Evolutionary conservation across 345 rosid genomes (phyloP).

Genomic region (Triadica sebifera): DNA sequence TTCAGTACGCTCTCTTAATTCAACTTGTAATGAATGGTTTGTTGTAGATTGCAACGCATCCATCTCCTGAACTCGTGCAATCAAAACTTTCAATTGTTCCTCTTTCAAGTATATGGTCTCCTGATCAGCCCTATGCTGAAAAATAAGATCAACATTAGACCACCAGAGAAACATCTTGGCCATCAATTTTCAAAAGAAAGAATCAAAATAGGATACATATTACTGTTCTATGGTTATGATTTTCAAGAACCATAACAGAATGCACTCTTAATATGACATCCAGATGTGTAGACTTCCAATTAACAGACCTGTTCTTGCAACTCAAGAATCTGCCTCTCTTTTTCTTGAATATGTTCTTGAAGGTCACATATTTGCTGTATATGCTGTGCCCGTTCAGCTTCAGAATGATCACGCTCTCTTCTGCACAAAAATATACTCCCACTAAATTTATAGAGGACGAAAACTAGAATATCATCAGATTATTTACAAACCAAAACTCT

Average conservation of each 20-base stretch:
- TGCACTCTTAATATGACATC: background rate
- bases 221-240: background rate
- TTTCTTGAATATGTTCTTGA: conserved; percentile 89
- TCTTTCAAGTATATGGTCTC: conserved; percentile 79
- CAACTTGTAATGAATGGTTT: conserved; percentile 72
- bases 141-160: conserved; percentile 26
- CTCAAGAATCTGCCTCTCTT: conserved; percentile 78
- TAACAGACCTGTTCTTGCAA: conserved; percentile 84
- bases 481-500: background rate
- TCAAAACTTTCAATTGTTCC: conserved; percentile 84
- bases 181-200: background rate
- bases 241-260: background rate
- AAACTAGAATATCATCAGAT: background rate
- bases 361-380: conserved; percentile 74
- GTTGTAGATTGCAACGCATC: conserved; percentile 77
- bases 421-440: conserved; percentile 41
- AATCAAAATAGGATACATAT: background rate
- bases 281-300: conserved; percentile 9
- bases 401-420: conserved; percentile 97
- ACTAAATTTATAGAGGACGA: background rate
- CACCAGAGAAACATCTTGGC: background rate
- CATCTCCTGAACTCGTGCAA: conserved; percentile 80
- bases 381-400: conserved; percentile 86
- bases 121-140: conserved; percentile 88
- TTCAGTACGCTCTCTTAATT: conserved; percentile 78